phyloP scores from a whole-genome alignment of 352 stramenopile genomes.

The Phytophthora palmivora region DNA sequence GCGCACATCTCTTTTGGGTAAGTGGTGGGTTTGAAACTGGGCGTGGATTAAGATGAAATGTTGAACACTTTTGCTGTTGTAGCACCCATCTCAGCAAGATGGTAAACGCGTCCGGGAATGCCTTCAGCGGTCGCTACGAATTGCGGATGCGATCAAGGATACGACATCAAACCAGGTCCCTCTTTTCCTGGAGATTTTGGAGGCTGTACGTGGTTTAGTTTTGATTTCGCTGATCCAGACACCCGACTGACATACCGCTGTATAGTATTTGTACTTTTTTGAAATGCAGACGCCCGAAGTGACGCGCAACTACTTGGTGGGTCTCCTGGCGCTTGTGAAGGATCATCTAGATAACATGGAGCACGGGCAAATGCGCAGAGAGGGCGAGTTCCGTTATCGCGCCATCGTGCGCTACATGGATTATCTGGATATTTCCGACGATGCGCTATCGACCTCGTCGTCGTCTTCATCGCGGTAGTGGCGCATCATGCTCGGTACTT shows the following conservation, averaged over 20 bases:
- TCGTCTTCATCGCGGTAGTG: slow-evolving; percentile 35
- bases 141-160: slow-evolving; percentile 90
- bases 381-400: slow-evolving; percentile 86
- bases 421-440: slow-evolving; percentile 39
- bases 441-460: slow-evolving; percentile 24
- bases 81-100: slow-evolving; percentile 89
- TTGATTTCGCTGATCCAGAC: neutral
- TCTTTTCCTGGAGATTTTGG: slow-evolving; percentile 97
- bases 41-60: too few species aligned
- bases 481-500: neutral
- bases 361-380: slow-evolving; percentile 56
- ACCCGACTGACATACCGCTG: slow-evolving; percentile 4
- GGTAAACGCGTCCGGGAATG: slow-evolving; percentile 96
- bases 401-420: slow-evolving; percentile 88
- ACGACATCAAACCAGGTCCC: slow-evolving; percentile 86
- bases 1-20: slow-evolving; percentile 96
- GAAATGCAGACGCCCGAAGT: slow-evolving; percentile 81
- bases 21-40: slow-evolving; percentile 6
- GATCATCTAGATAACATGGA: slow-evolving; percentile 95
- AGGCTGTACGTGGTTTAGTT: slow-evolving; percentile 62
- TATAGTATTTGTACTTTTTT: slow-evolving; percentile 95
- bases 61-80: slow-evolving; percentile 6
- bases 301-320: slow-evolving; percentile 73
- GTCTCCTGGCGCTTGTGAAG: slow-evolving; percentile 89
- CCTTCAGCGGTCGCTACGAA: slow-evolving; percentile 95